phyloP scores from a whole-genome alignment of 2,329 filamentous ascomycete genomes.

The Fusarium sp. region DNA sequence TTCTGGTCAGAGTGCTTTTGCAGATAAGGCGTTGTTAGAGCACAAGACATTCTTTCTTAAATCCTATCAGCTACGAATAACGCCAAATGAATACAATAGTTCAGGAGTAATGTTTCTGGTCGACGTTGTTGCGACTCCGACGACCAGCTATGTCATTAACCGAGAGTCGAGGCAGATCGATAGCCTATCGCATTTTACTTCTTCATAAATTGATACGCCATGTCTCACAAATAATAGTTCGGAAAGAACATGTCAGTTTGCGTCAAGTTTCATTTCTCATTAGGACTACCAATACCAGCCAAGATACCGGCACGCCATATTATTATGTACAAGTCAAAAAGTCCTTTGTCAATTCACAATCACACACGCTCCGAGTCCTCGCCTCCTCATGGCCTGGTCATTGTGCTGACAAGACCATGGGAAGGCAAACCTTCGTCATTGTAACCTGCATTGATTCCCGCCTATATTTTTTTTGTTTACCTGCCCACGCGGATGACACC shows the following conservation, averaged over 20 bases:
- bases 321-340: conserved; percentile 45
- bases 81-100: background rate
- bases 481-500: conserved; percentile 86
- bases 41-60: background rate
- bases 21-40: no score
- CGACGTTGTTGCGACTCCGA: background rate
- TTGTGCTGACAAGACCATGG: conserved; percentile 24
- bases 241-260: conserved; percentile 13
- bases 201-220: background rate
- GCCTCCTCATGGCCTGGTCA: conserved; percentile 10
- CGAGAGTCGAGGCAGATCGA: conserved; percentile 6
- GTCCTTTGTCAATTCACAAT: conserved; percentile 40
- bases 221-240: conserved; percentile 5
- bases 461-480: conserved; percentile 38
- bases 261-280: conserved; percentile 48
- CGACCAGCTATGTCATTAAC: conserved; percentile 3
- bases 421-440: conserved; percentile 25
- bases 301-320: conserved; percentile 40
- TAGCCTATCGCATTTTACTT: background rate
- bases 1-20: no score
- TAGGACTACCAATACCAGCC: conserved; percentile 38
- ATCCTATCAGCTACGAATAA: background rate
- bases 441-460: conserved; percentile 14
- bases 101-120: background rate
- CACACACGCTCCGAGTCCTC: conserved; percentile 34